These are phyloP conservation scores for Paradendryphiella salina DNA, from an alignment of 2,329 filamentous ascomycete genomes.

Conservation along the genomic window DNA sequence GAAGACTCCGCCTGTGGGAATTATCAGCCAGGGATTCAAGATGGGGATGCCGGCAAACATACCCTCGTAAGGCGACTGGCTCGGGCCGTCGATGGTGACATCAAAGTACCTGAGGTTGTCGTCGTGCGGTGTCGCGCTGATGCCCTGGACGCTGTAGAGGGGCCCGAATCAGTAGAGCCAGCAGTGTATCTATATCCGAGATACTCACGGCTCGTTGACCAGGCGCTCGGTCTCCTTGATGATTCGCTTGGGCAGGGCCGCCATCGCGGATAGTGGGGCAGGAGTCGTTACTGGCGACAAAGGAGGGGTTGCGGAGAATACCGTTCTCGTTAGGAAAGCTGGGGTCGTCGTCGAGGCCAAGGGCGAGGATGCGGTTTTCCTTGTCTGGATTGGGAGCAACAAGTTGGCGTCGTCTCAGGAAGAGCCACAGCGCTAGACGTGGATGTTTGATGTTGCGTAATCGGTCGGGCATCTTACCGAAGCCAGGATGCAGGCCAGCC, in stretches of 20 bases:
- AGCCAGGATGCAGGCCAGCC: constrained; percentile 1
- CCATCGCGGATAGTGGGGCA: constrained; percentile 48
- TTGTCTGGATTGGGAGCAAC: constrained; percentile 1
- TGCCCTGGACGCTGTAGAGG: constrained; percentile 78
- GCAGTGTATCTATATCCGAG: neutral
- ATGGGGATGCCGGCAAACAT: constrained; percentile 27
- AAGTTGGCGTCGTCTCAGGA: constrained; percentile 4
- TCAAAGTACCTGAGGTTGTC: constrained; percentile 99
- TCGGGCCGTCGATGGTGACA: constrained; percentile 90
- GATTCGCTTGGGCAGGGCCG: constrained; percentile 85
- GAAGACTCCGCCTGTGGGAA: constrained; percentile 73
- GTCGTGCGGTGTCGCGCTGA: constrained; percentile 92
- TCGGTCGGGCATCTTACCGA: constrained; percentile 1
- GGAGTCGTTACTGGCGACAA: neutral
- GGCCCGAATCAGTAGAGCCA: constrained; percentile 7
- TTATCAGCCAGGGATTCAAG: constrained; percentile 11
- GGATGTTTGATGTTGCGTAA: constrained; percentile 15
- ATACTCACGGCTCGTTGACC: constrained; percentile 87
- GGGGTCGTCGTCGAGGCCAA: neutral
- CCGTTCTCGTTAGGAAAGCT: neutral
- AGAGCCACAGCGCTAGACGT: constrained; percentile 6
- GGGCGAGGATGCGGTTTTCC: neutral
- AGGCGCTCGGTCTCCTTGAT: constrained; percentile 98
- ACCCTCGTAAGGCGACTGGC: constrained; percentile 95
- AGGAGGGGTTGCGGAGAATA: neutral